Evolutionary conservation across 257 asterid genomes (phyloP).

Genomic region (Solanum medicagineum): DNA sequence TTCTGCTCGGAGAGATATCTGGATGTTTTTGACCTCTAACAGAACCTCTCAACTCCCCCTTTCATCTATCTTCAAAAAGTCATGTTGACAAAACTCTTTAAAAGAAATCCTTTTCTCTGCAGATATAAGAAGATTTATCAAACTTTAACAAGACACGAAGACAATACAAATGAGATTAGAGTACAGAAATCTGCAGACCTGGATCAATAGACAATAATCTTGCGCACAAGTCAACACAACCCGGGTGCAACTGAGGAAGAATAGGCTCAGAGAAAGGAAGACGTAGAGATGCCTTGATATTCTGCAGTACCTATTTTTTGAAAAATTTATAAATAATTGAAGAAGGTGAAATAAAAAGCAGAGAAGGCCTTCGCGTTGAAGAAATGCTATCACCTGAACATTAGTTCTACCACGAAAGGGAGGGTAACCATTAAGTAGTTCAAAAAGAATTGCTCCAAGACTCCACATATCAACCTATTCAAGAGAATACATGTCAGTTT

Average conservation of each 20-base stretch:
- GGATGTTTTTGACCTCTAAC: neutral
- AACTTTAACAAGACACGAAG: neutral
- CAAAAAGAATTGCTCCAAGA: conserved; percentile 42
- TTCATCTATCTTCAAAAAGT: conserved; percentile 6
- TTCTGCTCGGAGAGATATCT: neutral
- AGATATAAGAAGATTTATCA: conserved; percentile 1
- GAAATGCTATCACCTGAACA: conserved; percentile 24
- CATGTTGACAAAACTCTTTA: conserved; percentile 33
- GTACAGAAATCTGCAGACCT: conserved; percentile 12
- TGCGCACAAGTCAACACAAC: conserved; percentile 30
- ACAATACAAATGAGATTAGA: neutral
- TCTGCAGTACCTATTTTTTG: conserved; percentile 28
- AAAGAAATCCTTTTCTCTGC: conserved; percentile 39
- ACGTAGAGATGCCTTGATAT: conserved; percentile 22
- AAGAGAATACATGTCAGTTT: neutral
- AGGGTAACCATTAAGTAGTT: conserved; percentile 46
- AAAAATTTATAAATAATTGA: neutral
- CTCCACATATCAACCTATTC: conserved; percentile 53
- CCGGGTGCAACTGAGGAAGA: conserved; percentile 25
- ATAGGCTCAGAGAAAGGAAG: conserved; percentile 25
- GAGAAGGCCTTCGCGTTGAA: neutral
- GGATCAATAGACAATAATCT: conserved; percentile 33
- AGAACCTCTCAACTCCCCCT: neutral
- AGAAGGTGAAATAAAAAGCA: neutral
- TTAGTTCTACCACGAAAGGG: conserved; percentile 39